Evolutionary conservation across 495 filamentous ascomycete genomes (phyloP).

Genomic region (Penicillium maclennaniae): DNA sequence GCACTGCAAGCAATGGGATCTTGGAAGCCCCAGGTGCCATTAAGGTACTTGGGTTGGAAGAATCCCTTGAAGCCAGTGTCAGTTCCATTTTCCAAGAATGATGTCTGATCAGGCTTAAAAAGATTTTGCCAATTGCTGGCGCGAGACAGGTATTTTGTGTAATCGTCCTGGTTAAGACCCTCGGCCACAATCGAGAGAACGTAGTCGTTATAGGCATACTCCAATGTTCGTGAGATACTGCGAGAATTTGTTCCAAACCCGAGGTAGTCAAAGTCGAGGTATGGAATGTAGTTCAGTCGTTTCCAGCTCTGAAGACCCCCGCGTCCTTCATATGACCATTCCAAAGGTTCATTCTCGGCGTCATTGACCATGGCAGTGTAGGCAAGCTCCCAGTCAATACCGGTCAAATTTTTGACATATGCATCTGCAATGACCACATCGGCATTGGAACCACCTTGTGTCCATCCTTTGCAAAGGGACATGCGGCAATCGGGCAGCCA

Average conservation of each 20-base stretch:
- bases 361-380: slow-evolving; percentile 72
- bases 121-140: slow-evolving; percentile 67
- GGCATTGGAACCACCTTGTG: slow-evolving; percentile 75
- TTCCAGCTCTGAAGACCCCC: slow-evolving; percentile 71
- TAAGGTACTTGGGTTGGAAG: slow-evolving; percentile 62
- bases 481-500: slow-evolving; percentile 69
- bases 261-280: slow-evolving; percentile 64
- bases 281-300: slow-evolving; percentile 62
- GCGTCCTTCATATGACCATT: slow-evolving; percentile 69
- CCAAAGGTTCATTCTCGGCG: slow-evolving; percentile 68
- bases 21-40: slow-evolving; percentile 65
- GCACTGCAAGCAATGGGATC: slow-evolving; percentile 65
- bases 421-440: slow-evolving; percentile 68
- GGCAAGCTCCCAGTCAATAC: slow-evolving; percentile 64
- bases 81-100: slow-evolving; percentile 49
- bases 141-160: slow-evolving; percentile 57
- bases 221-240: slow-evolving; percentile 66
- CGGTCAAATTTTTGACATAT: slow-evolving; percentile 62
- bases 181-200: slow-evolving; percentile 59
- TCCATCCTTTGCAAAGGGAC: slow-evolving; percentile 65
- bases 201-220: slow-evolving; percentile 78
- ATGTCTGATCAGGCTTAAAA: slow-evolving; percentile 59
- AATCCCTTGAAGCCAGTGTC: slow-evolving; percentile 65
- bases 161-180: slow-evolving; percentile 48
- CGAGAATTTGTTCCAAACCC: slow-evolving; percentile 69